Evolutionary conservation across 2,329 filamentous ascomycete genomes (phyloP).

Genomic region (Penicillium sp.): DNA sequence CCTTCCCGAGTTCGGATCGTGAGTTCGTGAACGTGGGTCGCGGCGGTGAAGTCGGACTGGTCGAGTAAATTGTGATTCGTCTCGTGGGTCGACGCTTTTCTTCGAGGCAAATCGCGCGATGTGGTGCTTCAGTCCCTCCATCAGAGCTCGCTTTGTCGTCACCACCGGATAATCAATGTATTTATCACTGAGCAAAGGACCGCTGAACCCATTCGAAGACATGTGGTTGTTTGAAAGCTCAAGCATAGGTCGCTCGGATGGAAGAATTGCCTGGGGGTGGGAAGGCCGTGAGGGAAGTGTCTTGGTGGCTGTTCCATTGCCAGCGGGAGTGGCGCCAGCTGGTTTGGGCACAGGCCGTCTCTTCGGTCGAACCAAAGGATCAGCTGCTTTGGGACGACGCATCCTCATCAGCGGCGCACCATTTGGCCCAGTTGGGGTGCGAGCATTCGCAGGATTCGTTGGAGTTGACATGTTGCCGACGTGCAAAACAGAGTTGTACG

Average conservation of each 20-base stretch:
- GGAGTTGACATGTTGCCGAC: slow-evolving; percentile 37
- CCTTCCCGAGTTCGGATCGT: slow-evolving; percentile 57
- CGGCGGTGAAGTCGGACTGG: slow-evolving; percentile 87
- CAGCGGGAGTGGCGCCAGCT: slow-evolving; percentile 21
- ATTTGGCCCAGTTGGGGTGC: slow-evolving; percentile 49
- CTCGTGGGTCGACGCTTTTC: slow-evolving; percentile 63
- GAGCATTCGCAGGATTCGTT: slow-evolving; percentile 48
- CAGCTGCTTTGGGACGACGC: slow-evolving; percentile 54
- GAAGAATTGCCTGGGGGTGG: slow-evolving; percentile 20
- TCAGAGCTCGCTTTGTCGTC: slow-evolving; percentile 76
- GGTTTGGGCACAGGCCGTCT: slow-evolving; percentile 40
- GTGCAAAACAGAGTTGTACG: background rate
- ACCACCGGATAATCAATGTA: slow-evolving; percentile 67
- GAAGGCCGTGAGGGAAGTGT: slow-evolving; percentile 27
- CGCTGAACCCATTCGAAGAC: slow-evolving; percentile 45
- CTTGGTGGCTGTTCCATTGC: slow-evolving; percentile 26
- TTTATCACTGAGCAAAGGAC: slow-evolving; percentile 40
- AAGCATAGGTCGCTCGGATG: slow-evolving; percentile 22
- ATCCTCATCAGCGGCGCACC: slow-evolving; percentile 43
- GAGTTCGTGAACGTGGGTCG: slow-evolving; percentile 65
- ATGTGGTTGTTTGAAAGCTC: slow-evolving; percentile 31
- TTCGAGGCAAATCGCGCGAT: slow-evolving; percentile 76
- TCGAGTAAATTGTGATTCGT: slow-evolving; percentile 80
- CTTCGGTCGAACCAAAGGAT: slow-evolving; percentile 66
- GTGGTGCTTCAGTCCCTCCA: slow-evolving; percentile 80